Evolutionary conservation across 2,329 filamentous ascomycete genomes (phyloP), one percentile per base, ranked within the genome.

Genomic region (Sarocladium kiliense): DNA sequence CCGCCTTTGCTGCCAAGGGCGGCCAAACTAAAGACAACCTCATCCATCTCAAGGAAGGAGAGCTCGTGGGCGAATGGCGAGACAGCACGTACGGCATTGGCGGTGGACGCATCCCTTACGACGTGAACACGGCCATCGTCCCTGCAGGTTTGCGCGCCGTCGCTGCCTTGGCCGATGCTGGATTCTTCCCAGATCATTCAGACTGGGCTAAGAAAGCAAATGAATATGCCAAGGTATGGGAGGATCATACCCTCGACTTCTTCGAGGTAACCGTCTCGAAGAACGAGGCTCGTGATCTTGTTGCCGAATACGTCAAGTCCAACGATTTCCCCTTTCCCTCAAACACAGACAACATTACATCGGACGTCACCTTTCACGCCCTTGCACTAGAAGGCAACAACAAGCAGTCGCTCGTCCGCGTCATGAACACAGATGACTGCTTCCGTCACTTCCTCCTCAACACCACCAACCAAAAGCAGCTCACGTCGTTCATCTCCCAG

Each of bases 371-470:
- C 68, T 68, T 1, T 67, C 78, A 86, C 58, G 81, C 76, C 3
- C 64, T 87, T 2, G 73, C 82, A 0, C 74, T 87, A 0, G 74
- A 84, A 3, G 81, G 77, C 2, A 73, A 76, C 56, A 67, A 76
- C 47, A 69, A 77, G 21, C 71, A 78, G 26, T 63, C 73, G 1
- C 65, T 78, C 16, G 79, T 86, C 1, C 69, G 72, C 26, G 74
- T 86, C 18, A 81, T 85, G 73, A 83, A 87, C 64, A 84, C 80
- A 0, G 84, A 87, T 58, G 80, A 82, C 57, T 83, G 78, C 53
- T 87, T 86, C 70, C 79, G 82, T 1, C 78, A 80, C 55, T 86
- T 85, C 65, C 68, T 87, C 1, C 72, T 86, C 34, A 85, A 86
- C 61, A 75, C 77, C 0, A 84, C 81, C 1, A 74, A 84, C 47